These are phyloP conservation scores for Neopestalotiopsis rosae DNA, from an alignment of 2,329 filamentous ascomycete species.

Conservation along the genomic window DNA sequence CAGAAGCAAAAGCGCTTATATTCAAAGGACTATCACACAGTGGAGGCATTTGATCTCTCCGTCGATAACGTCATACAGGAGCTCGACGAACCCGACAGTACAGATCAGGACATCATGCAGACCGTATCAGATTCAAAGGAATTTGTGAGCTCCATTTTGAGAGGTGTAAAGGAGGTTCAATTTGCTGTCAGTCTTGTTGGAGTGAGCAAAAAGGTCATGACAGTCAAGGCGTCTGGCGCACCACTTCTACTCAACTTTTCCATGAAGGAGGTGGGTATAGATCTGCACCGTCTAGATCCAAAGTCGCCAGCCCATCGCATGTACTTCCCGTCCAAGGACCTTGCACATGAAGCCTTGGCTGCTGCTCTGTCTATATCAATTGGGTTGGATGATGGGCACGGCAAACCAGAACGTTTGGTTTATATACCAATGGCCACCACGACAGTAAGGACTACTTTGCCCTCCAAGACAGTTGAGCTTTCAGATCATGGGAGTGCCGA, in stretches of 20 bases:
- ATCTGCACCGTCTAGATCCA: slow-evolving; percentile 88
- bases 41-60: slow-evolving; percentile 64
- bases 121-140: slow-evolving; percentile 92
- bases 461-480: slow-evolving; percentile 90
- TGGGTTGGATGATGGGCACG: slow-evolving; percentile 88
- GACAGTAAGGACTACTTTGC: slow-evolving; percentile 89
- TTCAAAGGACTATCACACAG: slow-evolving; percentile 37
- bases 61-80: slow-evolving; percentile 79
- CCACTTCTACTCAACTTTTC: slow-evolving; percentile 84
- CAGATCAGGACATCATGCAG: slow-evolving; percentile 73
- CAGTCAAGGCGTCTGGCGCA: slow-evolving; percentile 68
- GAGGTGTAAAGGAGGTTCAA: slow-evolving; percentile 95
- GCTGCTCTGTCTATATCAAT: slow-evolving; percentile 92
- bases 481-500: slow-evolving; percentile 72
- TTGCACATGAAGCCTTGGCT: slow-evolving; percentile 92
- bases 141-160: slow-evolving; percentile 86
- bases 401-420: slow-evolving; percentile 82
- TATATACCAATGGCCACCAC: slow-evolving; percentile 98
- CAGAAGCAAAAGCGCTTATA: slow-evolving; percentile 49
- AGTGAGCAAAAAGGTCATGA: slow-evolving; percentile 78
- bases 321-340: slow-evolving; percentile 93
- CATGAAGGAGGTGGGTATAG: slow-evolving; percentile 95
- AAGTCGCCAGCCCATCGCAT: slow-evolving; percentile 95
- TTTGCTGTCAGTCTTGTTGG: slow-evolving; percentile 92
- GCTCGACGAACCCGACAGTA: slow-evolving; percentile 69